Evolutionary conservation across 208 protist genomes (phyloP).

Genomic region (Leishmania braziliensis): DNA sequence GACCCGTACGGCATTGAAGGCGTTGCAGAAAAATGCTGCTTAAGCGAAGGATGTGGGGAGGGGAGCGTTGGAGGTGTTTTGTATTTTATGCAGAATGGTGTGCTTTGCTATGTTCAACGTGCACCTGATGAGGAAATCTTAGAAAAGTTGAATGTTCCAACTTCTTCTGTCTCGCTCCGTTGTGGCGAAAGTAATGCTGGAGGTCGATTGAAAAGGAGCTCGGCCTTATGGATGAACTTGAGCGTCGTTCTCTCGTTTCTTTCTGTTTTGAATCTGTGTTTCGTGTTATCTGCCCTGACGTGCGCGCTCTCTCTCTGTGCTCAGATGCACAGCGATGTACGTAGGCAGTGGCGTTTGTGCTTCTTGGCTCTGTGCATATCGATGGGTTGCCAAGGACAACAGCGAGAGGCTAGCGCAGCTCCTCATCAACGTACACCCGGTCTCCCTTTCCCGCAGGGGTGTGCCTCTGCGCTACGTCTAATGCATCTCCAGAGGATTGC

Average conservation of each 20-base stretch:
- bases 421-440: background rate
- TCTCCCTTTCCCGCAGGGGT: background rate
- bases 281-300: background rate
- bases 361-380: background rate
- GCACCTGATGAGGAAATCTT: background rate
- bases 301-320: background rate
- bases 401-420: background rate
- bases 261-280: slow-evolving; percentile 7
- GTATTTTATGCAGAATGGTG: background rate
- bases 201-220: too few species aligned
- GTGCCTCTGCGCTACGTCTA: background rate
- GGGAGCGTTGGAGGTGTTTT: background rate
- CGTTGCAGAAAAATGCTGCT: background rate
- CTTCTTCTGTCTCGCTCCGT: background rate
- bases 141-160: background rate
- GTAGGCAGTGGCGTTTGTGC: background rate
- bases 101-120: background rate
- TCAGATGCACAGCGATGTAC: background rate
- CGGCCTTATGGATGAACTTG: too few species aligned
- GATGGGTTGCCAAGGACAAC: background rate
- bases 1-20: slow-evolving; percentile 21
- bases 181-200: too few species aligned
- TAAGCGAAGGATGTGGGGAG: background rate
- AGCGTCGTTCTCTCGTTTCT: background rate
- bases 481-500: too few species aligned